phyloP scores from a whole-genome alignment of 2,329 filamentous ascomycete genomes.

The Rachicladosporium sp. region DNA sequence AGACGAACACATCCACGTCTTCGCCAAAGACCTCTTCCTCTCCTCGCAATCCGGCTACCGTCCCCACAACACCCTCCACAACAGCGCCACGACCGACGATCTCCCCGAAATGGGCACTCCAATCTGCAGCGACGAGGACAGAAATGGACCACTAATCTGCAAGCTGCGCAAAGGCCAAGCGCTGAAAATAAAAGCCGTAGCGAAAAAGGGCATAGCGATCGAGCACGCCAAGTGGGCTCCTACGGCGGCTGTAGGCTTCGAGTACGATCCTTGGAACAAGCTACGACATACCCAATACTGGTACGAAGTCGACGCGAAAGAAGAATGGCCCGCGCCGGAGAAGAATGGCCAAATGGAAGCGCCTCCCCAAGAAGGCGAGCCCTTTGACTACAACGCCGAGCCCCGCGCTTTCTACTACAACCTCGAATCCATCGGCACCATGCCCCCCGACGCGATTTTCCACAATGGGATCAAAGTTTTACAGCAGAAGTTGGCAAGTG shows the following conservation, averaged over 20 bases:
- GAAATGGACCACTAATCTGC: constrained; percentile 71
- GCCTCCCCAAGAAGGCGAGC: constrained; percentile 65
- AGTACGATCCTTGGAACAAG: constrained; percentile 97
- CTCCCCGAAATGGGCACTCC: constrained; percentile 51
- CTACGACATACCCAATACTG: constrained; percentile 83
- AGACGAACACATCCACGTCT: constrained; percentile 86
- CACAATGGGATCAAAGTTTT: constrained; percentile 78
- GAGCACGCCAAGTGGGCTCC: constrained; percentile 98
- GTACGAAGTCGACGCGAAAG: constrained; percentile 64
- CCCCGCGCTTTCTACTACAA: constrained; percentile 79
- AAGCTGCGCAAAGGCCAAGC: constrained; percentile 87
- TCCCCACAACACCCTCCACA: constrained; percentile 83
- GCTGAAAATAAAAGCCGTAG: constrained; percentile 78
- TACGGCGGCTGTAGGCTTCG: constrained; percentile 82
- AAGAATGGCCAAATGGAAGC: constrained; percentile 67
- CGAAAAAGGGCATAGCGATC: constrained; percentile 97
- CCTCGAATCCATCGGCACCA: constrained; percentile 75
- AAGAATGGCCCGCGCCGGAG: constrained; percentile 21
- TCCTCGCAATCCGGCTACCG: constrained; percentile 44
- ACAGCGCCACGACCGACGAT: constrained; percentile 58
- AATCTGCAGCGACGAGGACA: constrained; percentile 71
- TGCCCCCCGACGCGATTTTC: constrained; percentile 82
- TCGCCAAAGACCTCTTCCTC: constrained; percentile 76
- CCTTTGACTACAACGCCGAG: constrained; percentile 81
- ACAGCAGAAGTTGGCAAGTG: constrained; percentile 75